These are phyloP conservation scores for Dothideomycetidae sp. DNA, from an alignment of 2,329 filamentous ascomycete species.

Conservation along the genomic window DNA sequence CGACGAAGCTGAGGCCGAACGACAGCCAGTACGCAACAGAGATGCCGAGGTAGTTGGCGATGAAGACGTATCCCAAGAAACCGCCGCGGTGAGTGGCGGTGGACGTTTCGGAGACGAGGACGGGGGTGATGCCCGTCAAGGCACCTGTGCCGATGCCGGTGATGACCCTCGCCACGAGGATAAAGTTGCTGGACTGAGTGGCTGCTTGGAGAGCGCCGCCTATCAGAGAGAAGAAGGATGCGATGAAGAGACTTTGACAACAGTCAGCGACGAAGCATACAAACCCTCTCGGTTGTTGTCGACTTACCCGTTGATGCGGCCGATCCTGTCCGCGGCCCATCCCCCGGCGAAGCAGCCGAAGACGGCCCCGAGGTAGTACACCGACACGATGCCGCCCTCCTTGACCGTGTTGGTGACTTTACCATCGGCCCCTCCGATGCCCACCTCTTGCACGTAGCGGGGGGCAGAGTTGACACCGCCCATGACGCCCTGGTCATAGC, in stretches of 20 bases:
- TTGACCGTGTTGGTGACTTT: constrained; percentile 35
- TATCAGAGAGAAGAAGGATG: constrained; percentile 34
- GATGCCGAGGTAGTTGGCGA: constrained; percentile 40
- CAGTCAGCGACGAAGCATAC: too few species aligned
- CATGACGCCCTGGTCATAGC: constrained; percentile 43
- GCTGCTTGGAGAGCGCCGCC: constrained; percentile 37
- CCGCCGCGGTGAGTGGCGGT: constrained; percentile 33
- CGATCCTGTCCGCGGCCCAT: constrained; percentile 38
- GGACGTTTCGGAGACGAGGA: constrained; percentile 36
- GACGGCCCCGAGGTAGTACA: constrained; percentile 40
- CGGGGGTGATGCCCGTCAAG: constrained; percentile 37
- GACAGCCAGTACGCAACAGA: constrained; percentile 18
- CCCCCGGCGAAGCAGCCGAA: constrained; percentile 37
- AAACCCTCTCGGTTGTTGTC: too few species aligned
- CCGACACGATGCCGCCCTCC: constrained; percentile 39
- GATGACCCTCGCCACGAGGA: constrained; percentile 36
- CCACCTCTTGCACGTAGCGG: constrained; percentile 29
- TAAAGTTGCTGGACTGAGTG: constrained; percentile 33
- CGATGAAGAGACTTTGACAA: constrained; percentile 28
- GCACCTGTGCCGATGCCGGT: constrained; percentile 39
- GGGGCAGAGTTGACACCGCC: constrained; percentile 35
- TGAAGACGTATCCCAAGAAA: constrained; percentile 36
- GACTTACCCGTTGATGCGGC: constrained; percentile 34
- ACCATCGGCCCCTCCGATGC: constrained; percentile 32
- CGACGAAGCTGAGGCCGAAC: constrained; percentile 16